A percentile compares a stretch with the other conserved stretches of the same genome.
phyloP scores from a whole-genome alignment of 2,329 filamentous ascomycete species.

The Gnomoniopsis sp. region DNA sequence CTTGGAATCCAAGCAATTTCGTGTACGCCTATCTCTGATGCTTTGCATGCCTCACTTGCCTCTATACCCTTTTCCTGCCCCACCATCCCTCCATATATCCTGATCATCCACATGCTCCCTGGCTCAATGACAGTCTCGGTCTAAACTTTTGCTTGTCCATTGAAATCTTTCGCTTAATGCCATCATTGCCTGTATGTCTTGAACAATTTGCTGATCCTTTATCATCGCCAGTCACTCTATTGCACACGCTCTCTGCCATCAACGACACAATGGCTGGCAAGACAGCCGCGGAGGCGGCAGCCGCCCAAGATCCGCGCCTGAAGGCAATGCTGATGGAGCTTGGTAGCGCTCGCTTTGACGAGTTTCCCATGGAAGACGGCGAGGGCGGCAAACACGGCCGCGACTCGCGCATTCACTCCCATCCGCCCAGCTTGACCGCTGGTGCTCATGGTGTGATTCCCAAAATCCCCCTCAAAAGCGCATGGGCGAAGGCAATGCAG shows the following conservation, averaged over 20 bases:
- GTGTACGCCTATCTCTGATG: no score
- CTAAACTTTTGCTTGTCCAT: no score
- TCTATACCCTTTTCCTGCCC: no score
- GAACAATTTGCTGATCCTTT: background rate
- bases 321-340: slow-evolving; percentile 23
- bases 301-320: background rate
- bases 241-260: background rate
- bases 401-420: background rate
- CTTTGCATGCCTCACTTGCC: no score
- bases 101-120: no score
- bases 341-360: slow-evolving; percentile 24
- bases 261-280: background rate
- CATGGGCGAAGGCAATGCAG: slow-evolving; percentile 18
- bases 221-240: background rate
- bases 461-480: background rate
- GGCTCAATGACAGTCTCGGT: no score
- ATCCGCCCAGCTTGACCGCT: background rate
- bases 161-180: background rate
- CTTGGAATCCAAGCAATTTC: no score
- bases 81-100: no score
- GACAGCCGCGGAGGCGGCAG: background rate
- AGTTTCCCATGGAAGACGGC: slow-evolving; percentile 24
- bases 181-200: background rate
- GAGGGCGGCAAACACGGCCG: background rate
- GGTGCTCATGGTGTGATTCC: background rate